phyloP scores from a whole-genome alignment of 139 green algal genomes.

The Chlorella ohadii region DNA sequence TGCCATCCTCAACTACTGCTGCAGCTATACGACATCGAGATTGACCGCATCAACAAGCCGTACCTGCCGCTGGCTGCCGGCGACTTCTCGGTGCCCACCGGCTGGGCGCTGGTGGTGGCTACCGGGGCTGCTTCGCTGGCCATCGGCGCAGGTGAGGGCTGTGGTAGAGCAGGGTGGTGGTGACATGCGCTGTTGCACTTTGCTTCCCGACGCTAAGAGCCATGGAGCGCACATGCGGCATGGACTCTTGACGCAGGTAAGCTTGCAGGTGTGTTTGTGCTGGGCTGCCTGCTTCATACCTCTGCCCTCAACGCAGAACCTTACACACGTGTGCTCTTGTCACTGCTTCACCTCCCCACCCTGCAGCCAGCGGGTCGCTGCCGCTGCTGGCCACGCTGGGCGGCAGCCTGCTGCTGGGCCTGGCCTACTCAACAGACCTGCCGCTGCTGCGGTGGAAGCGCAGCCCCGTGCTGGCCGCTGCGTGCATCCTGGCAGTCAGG shows the following conservation, averaged over 20 bases:
- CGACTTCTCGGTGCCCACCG: slow-evolving; percentile 74
- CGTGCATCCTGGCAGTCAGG: slow-evolving; percentile 86
- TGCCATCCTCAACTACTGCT: too few relatives aligned
- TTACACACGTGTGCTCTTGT: too few relatives aligned
- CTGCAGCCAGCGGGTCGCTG: slow-evolving; percentile 40
- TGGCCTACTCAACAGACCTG: slow-evolving; percentile 89
- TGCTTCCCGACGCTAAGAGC: too few relatives aligned
- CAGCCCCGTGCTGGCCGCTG: slow-evolving; percentile 81
- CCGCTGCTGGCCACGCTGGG: slow-evolving; percentile 82
- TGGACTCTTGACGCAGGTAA: too few relatives aligned
- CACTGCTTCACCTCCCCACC: too few relatives aligned
- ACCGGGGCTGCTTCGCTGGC: slow-evolving; percentile 37
- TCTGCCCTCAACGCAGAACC: too few relatives aligned
- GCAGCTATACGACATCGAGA: slow-evolving; percentile 54
- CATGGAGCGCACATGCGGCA: too few relatives aligned
- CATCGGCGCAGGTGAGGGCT: slow-evolving; percentile 43
- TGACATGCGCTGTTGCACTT: too few relatives aligned
- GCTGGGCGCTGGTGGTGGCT: slow-evolving; percentile 23
- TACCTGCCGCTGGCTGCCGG: slow-evolving; percentile 94
- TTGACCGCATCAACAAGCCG: slow-evolving; percentile 93
- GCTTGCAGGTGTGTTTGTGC: too few relatives aligned
- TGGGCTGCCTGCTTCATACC: too few relatives aligned
- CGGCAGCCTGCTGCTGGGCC: slow-evolving; percentile 80
- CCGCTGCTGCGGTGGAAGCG: slow-evolving; percentile 95
- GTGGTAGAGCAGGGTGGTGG: too few relatives aligned